Evolutionary conservation across 2,329 filamentous ascomycete species (phyloP).

Genomic region (Sordariomycetes sp.): DNA sequence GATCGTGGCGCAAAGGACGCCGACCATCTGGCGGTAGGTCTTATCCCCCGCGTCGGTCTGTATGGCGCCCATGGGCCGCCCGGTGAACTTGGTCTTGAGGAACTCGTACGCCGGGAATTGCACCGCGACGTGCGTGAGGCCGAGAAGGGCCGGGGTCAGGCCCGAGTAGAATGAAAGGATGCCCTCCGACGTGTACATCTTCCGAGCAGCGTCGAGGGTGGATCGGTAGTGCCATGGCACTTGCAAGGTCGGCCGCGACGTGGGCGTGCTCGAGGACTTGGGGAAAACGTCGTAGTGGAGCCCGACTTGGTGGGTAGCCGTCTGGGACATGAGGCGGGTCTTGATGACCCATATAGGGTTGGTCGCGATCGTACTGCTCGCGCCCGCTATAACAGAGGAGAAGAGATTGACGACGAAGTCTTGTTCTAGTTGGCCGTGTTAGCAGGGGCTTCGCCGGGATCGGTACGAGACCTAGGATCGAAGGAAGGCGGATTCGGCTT

Average conservation of each 20-base stretch:
- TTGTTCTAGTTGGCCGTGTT: slow-evolving; percentile 4
- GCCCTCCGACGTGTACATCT: slow-evolving; percentile 92
- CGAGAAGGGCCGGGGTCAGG: slow-evolving; percentile 81
- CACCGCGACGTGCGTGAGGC: slow-evolving; percentile 88
- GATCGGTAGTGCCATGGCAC: slow-evolving; percentile 86
- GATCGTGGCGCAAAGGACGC: slow-evolving; percentile 80
- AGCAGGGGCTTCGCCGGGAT: neutral
- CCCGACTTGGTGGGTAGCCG: slow-evolving; percentile 35
- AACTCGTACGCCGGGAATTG: slow-evolving; percentile 96
- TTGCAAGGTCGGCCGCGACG: slow-evolving; percentile 42
- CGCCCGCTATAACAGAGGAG: slow-evolving; percentile 84
- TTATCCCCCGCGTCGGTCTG: slow-evolving; percentile 44
- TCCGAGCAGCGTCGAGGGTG: slow-evolving; percentile 82
- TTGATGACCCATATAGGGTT: slow-evolving; percentile 99
- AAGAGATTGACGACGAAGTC: slow-evolving; percentile 61
- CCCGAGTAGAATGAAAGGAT: slow-evolving; percentile 90
- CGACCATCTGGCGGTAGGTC: slow-evolving; percentile 54
- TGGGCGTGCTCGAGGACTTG: slow-evolving; percentile 41
- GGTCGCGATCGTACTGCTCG: slow-evolving; percentile 84
- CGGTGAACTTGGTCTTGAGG: slow-evolving; percentile 83
- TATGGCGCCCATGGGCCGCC: slow-evolving; percentile 72
- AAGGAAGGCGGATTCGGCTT: neutral
- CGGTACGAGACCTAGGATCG: neutral
- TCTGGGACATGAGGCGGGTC: slow-evolving; percentile 94
- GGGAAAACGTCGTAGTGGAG: slow-evolving; percentile 34